Conservation (phyloP, 2,329 filamentous ascomycete species). For the Colletotrichum cereale region DNA sequence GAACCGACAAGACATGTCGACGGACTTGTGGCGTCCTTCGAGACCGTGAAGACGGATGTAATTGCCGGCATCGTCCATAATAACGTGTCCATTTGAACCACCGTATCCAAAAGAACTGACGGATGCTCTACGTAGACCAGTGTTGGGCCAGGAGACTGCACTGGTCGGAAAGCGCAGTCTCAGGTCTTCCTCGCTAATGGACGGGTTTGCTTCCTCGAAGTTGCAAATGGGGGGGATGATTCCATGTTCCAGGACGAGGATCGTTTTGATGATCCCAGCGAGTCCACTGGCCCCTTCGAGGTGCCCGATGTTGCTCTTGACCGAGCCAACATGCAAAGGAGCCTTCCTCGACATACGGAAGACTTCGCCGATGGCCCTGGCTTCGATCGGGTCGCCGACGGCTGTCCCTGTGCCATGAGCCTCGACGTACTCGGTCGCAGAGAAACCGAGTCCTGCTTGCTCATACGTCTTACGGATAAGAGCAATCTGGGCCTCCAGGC, state of each 20-base stretch:
- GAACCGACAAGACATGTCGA: background rate
- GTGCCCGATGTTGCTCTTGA: slow-evolving; percentile 68
- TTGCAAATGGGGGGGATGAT: slow-evolving; percentile 65
- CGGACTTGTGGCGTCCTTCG: background rate
- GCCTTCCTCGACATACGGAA: slow-evolving; percentile 47
- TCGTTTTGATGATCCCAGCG: slow-evolving; percentile 64
- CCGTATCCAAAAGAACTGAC: slow-evolving; percentile 71
- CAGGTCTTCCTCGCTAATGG: slow-evolving; percentile 59
- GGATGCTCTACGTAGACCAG: slow-evolving; percentile 61
- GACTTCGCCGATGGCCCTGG: slow-evolving; percentile 60
- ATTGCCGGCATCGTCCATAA: slow-evolving; percentile 52
- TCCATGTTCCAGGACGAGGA: slow-evolving; percentile 62
- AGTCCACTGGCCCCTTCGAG: slow-evolving; percentile 65
- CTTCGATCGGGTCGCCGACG: slow-evolving; percentile 65
- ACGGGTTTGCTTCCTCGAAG: slow-evolving; percentile 59
- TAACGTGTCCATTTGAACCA: slow-evolving; percentile 66
- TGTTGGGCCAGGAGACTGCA: slow-evolving; percentile 57
- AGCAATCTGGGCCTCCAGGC: slow-evolving; percentile 60
- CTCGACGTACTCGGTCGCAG: slow-evolving; percentile 65
- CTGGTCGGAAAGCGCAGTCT: slow-evolving; percentile 57
- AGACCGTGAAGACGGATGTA: slow-evolving; percentile 6
- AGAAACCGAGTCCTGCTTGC: slow-evolving; percentile 56
- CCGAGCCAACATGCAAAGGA: slow-evolving; percentile 62
- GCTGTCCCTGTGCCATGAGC: slow-evolving; percentile 72
- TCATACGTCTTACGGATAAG: slow-evolving; percentile 63